Conservation (phyloP, 2,329 filamentous ascomycete species). For the Cercospora zeina region DNA sequence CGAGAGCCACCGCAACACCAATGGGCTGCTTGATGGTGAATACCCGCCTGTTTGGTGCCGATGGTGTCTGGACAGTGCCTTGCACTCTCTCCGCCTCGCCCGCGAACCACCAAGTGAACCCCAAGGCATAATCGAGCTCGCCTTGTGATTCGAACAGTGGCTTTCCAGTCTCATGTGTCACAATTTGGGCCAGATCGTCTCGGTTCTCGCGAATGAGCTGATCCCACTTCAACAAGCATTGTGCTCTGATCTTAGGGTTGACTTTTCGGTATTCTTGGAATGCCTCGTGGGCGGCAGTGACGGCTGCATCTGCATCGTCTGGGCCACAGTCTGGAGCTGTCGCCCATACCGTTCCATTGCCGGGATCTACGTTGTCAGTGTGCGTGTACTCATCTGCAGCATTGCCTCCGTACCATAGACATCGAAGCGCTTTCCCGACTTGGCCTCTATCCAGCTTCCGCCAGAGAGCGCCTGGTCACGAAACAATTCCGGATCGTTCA, state of each 20-base stretch:
- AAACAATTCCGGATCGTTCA: constrained; percentile 58
- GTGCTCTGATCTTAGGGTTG: constrained; percentile 61
- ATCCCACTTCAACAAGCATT: constrained; percentile 66
- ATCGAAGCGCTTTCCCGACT: constrained; percentile 59
- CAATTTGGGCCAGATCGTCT: constrained; percentile 63
- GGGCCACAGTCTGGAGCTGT: constrained; percentile 51
- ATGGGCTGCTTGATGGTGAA: constrained; percentile 75
- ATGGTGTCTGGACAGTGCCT: constrained; percentile 61
- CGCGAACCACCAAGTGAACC: constrained; percentile 59
- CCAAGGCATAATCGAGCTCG: constrained; percentile 56
- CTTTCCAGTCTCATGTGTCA: constrained; percentile 62
- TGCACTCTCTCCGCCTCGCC: constrained; percentile 64
- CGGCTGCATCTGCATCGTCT: constrained; percentile 63
- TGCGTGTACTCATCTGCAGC: not conserved
- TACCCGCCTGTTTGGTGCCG: constrained; percentile 63
- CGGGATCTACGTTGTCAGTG: constrained; percentile 48
- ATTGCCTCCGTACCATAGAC: constrained; percentile 49
- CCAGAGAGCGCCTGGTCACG: constrained; percentile 56
- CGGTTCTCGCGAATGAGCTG: constrained; percentile 61
- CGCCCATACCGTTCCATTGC: constrained; percentile 53
- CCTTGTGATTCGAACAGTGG: constrained; percentile 54
- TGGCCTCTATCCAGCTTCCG: constrained; percentile 58
- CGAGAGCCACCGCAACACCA: constrained; percentile 66
- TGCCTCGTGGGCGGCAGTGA: constrained; percentile 60
- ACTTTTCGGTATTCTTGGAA: constrained; percentile 62